Conservation (phyloP, 768 basidiomycete genomes). For the Lyophyllum shimeji region DNA sequence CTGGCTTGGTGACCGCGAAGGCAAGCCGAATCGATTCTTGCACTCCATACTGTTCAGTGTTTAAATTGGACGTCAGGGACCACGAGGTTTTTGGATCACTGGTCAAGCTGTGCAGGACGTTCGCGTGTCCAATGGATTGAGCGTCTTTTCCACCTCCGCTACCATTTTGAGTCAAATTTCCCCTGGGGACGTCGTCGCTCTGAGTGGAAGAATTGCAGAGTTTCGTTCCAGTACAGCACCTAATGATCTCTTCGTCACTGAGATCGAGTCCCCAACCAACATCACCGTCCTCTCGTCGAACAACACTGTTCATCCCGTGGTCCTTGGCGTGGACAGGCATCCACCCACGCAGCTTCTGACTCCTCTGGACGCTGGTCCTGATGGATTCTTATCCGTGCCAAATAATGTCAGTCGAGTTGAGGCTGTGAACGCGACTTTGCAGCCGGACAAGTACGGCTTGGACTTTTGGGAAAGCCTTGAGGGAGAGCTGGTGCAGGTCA, state of each 20-base stretch:
- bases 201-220: slow-evolving; percentile 47
- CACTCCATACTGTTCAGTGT: neutral
- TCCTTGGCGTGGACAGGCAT: slow-evolving; percentile 51
- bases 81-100: slow-evolving; percentile 47
- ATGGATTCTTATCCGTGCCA: slow-evolving; percentile 57
- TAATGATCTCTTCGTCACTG: slow-evolving; percentile 50
- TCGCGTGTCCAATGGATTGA: slow-evolving; percentile 51
- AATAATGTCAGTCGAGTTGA: slow-evolving; percentile 51
- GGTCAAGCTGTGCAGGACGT: slow-evolving; percentile 42
- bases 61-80: slow-evolving; percentile 29
- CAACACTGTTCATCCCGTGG: slow-evolving; percentile 45
- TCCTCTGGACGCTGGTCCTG: slow-evolving; percentile 48
- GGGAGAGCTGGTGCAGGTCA: slow-evolving; percentile 55
- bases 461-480: slow-evolving; percentile 69
- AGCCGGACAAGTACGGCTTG: slow-evolving; percentile 51
- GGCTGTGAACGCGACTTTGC: slow-evolving; percentile 42
- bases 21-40: slow-evolving; percentile 24
- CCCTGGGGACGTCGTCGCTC: slow-evolving; percentile 48
- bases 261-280: slow-evolving; percentile 43
- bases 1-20: slow-evolving; percentile 54
- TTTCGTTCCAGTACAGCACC: slow-evolving; percentile 43
- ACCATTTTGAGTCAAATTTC: slow-evolving; percentile 35
- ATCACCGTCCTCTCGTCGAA: slow-evolving; percentile 43
- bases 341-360: slow-evolving; percentile 52
- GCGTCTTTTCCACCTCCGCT: slow-evolving; percentile 43